Conservation (phyloP, 352 stramenopile genomes). For the Globisporangium nunn region DNA sequence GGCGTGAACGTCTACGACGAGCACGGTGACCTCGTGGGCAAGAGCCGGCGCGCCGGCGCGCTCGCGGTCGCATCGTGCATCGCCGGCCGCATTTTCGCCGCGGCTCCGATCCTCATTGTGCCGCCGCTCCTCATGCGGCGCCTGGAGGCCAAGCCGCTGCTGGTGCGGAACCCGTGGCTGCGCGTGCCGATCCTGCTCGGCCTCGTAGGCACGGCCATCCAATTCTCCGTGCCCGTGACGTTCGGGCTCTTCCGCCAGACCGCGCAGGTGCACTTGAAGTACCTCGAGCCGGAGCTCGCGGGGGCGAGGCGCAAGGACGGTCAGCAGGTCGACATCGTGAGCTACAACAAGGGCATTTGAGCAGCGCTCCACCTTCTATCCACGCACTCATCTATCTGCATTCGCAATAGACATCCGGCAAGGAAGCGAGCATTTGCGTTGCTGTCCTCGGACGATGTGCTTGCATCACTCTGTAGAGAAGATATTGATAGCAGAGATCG, state of each 20-base stretch:
- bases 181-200: conserved; percentile 60
- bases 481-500: too few relatives aligned
- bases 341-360: conserved; percentile 81
- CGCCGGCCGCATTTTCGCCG: conserved; percentile 69
- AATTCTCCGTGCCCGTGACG: conserved; percentile 80
- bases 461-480: too few relatives aligned
- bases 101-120: conserved; percentile 73
- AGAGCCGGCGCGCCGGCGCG: conserved; percentile 62
- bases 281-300: conserved; percentile 62
- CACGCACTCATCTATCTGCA: neutral
- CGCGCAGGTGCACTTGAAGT: conserved; percentile 49
- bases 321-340: conserved; percentile 50
- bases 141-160: conserved; percentile 36
- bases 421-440: neutral
- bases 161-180: conserved; percentile 43
- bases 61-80: conserved; percentile 73
- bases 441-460: too few relatives aligned
- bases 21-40: conserved; percentile 68
- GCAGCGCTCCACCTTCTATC: neutral
- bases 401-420: neutral
- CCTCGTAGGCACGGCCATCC: conserved; percentile 68
- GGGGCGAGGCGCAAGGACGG: conserved; percentile 33
- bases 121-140: conserved; percentile 53
- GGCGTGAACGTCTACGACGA: conserved; percentile 81
- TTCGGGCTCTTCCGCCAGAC: conserved; percentile 84